Conservation (phyloP, 805 yeast genomes). For the Huiozyma naganishii region DNA sequence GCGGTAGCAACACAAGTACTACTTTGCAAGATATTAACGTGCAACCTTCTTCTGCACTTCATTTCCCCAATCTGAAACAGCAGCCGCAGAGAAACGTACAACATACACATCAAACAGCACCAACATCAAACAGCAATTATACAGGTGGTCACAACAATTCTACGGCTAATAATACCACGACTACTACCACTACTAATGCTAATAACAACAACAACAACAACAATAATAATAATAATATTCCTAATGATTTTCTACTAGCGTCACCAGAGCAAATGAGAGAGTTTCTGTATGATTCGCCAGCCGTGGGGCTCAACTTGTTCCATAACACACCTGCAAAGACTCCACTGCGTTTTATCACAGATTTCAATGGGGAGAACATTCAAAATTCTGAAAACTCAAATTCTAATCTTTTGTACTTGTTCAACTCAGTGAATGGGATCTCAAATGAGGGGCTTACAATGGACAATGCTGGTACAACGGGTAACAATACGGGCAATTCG, state of each 20-base stretch:
- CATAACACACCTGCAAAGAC: conserved; percentile 29
- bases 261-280: conserved; percentile 29
- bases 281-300: conserved; percentile 26
- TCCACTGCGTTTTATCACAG: conserved; percentile 24
- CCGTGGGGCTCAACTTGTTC: conserved; percentile 19
- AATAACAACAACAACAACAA: not conserved
- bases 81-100: not conserved
- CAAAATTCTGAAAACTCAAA: conserved; percentile 4
- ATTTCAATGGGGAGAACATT: conserved; percentile 4
- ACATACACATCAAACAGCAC: not conserved
- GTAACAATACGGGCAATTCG: not conserved
- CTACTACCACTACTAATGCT: not conserved
- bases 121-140: not conserved
- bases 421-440: conserved; percentile 4
- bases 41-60: conserved; percentile 27
- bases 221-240: conserved; percentile 8
- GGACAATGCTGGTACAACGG: not conserved
- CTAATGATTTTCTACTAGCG: conserved; percentile 24
- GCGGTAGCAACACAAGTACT: conserved; percentile 5
- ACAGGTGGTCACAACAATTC: not conserved
- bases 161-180: conserved; percentile 10
- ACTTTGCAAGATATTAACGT: conserved; percentile 23
- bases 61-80: conserved; percentile 5
- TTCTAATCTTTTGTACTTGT: conserved; percentile 7
- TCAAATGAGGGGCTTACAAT: conserved; percentile 1